phyloP scores from a whole-genome alignment of 2,329 filamentous ascomycete genomes.

The Cryphonectria japonica region DNA sequence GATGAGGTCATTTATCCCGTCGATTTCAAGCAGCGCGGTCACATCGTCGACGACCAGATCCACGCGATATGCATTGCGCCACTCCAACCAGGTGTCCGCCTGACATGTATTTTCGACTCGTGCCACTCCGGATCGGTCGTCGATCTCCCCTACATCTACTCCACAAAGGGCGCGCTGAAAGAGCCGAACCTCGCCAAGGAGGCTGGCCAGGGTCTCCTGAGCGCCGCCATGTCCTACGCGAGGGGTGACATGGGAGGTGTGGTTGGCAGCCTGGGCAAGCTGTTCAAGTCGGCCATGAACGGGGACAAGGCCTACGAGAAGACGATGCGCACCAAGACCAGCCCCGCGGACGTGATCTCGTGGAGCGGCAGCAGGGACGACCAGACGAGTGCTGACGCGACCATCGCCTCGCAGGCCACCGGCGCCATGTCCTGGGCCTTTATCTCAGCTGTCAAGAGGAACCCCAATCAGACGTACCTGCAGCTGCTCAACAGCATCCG shows the following conservation, averaged over 20 bases:
- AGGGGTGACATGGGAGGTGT: conserved; percentile 83
- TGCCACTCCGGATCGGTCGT: conserved; percentile 77
- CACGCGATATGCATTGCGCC: conserved; percentile 77
- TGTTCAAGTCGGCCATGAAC: conserved; percentile 89
- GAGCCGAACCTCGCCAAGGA: conserved; percentile 82
- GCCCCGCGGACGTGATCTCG: conserved; percentile 94
- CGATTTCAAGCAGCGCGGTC: conserved; percentile 69
- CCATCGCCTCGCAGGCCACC: conserved; percentile 84
- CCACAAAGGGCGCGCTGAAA: conserved; percentile 78
- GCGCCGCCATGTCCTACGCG: conserved; percentile 77
- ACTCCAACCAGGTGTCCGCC: conserved; percentile 79
- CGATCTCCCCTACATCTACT: conserved; percentile 80
- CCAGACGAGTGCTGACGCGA: conserved; percentile 93
- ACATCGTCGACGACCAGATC: conserved; percentile 80
- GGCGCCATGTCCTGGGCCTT: conserved; percentile 99
- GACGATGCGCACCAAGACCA: conserved; percentile 87
- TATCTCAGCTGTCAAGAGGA: conserved; percentile 86
- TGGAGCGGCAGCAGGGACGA: conserved; percentile 96
- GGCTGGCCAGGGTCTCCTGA: conserved; percentile 72
- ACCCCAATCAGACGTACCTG: conserved; percentile 94
- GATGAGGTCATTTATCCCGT: conserved; percentile 82
- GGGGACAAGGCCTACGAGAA: conserved; percentile 75
- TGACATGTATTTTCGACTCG: conserved; percentile 81
- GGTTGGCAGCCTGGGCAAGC: conserved; percentile 75
- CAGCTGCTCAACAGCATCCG: conserved; percentile 94